phyloP scores from a whole-genome alignment of 1,284 basidiomycete species.

The Leccinum solheimii region DNA sequence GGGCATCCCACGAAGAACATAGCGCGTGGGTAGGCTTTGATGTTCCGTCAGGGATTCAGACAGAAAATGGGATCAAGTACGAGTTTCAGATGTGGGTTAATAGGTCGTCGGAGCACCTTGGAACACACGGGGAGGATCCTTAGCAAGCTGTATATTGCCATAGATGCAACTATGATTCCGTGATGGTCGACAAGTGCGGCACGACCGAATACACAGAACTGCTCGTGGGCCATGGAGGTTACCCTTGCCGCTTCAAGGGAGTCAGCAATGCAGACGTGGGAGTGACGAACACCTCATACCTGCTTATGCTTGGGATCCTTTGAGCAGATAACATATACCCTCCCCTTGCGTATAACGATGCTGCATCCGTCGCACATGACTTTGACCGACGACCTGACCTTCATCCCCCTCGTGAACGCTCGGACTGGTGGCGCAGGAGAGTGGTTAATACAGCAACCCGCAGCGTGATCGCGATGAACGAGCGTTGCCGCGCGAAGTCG shows the following conservation, averaged over 20 bases:
- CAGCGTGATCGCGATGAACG: conserved; percentile 33
- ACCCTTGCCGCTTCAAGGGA: conserved; percentile 61
- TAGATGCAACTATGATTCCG: conserved; percentile 1
- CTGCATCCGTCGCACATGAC: conserved; percentile 89
- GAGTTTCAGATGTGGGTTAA: conserved; percentile 91
- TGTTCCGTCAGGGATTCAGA: conserved; percentile 72
- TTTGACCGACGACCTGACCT: conserved; percentile 94
- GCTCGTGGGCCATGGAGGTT: conserved; percentile 3
- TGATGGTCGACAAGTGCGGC: background rate
- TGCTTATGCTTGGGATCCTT: conserved; percentile 98
- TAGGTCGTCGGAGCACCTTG: conserved; percentile 7
- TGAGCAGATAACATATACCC: conserved; percentile 91
- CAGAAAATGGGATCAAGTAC: conserved; percentile 81
- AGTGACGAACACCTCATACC: conserved; percentile 51
- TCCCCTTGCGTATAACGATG: conserved; percentile 85
- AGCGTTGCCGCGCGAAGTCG: conserved; percentile 48
- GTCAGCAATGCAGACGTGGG: conserved; percentile 12
- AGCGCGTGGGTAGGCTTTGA: conserved; percentile 74
- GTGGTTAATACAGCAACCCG: conserved; percentile 30
- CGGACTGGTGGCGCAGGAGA: conserved; percentile 28
- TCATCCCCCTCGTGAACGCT: conserved; percentile 78
- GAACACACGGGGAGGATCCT: background rate
- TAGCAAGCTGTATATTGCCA: conserved; percentile 5
- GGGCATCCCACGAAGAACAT: conserved; percentile 61
- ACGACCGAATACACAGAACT: background rate